Evolutionary conservation across 768 basidiomycete genomes (phyloP).

Genomic region (Leccinum pellstonianum): DNA sequence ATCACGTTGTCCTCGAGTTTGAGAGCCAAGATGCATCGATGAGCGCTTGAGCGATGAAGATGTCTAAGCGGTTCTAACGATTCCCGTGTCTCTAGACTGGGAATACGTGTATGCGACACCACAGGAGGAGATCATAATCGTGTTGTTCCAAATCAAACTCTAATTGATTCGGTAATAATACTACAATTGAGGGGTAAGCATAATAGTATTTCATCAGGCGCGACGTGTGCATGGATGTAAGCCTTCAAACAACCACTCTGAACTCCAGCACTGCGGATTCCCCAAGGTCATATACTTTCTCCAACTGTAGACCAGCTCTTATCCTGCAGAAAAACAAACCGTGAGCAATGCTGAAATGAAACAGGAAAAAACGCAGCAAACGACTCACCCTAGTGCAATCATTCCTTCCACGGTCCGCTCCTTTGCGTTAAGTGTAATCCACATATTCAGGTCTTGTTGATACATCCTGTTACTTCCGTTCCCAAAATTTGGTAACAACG

Average conservation of each 20-base stretch:
- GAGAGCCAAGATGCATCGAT: too few species aligned
- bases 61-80: too few species aligned
- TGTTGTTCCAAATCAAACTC: neutral
- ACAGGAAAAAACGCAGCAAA: neutral
- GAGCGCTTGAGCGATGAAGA: too few species aligned
- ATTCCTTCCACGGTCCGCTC: conserved; percentile 45
- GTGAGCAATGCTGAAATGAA: neutral
- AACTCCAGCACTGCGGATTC: neutral
- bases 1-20: too few species aligned
- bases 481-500: conserved; percentile 48
- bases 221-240: neutral
- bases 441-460: conserved; percentile 47
- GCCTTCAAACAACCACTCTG: conserved; percentile 10
- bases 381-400: conserved; percentile 32
- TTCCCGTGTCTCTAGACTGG: too few species aligned
- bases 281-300: conserved; percentile 17
- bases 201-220: neutral
- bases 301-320: conserved; percentile 20
- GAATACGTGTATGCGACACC: neutral
- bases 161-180: neutral
- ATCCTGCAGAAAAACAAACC: conserved; percentile 6
- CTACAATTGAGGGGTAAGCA: neutral
- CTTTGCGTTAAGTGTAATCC: conserved; percentile 39
- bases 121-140: neutral
- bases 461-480: conserved; percentile 40